phyloP scores from a whole-genome alignment of 2,329 filamentous ascomycete species.

The Claviceps fusiformis region DNA sequence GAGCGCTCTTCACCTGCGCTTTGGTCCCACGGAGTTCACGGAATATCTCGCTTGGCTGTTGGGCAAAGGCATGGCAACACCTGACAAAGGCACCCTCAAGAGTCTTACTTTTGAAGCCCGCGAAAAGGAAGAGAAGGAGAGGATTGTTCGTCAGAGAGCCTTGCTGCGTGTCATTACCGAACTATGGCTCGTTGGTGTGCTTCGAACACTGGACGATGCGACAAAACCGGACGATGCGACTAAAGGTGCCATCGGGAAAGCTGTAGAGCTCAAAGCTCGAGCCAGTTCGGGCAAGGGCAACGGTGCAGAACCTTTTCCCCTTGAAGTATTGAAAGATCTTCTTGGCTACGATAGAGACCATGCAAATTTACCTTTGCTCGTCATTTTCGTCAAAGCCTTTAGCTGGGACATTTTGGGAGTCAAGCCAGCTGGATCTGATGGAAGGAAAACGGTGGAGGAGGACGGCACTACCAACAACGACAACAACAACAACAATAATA shows the following conservation, averaged over 20 bases:
- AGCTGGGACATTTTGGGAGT: slow-evolving; percentile 89
- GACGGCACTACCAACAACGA: slow-evolving; percentile 50
- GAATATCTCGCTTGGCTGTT: slow-evolving; percentile 85
- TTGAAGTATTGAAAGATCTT: slow-evolving; percentile 96
- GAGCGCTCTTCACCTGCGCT: slow-evolving; percentile 89
- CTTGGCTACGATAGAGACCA: slow-evolving; percentile 90
- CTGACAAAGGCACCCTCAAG: slow-evolving; percentile 75
- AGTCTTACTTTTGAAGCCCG: slow-evolving; percentile 64
- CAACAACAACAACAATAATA: too few relatives aligned
- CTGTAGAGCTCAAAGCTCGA: slow-evolving; percentile 44
- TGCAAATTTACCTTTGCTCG: slow-evolving; percentile 76
- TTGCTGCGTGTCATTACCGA: slow-evolving; percentile 86
- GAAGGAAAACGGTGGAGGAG: slow-evolving; percentile 72
- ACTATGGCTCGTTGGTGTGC: slow-evolving; percentile 81
- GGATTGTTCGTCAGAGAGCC: slow-evolving; percentile 70
- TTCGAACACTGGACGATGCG: slow-evolving; percentile 65
- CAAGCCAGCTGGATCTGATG: slow-evolving; percentile 55
- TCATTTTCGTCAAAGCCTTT: slow-evolving; percentile 92
- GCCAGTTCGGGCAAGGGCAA: slow-evolving; percentile 41
- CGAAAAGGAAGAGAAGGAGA: slow-evolving; percentile 93
- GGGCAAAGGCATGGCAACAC: slow-evolving; percentile 79
- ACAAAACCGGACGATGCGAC: slow-evolving; percentile 49
- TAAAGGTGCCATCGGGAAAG: slow-evolving; percentile 49
- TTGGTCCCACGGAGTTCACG: slow-evolving; percentile 81
- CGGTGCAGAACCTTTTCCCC: slow-evolving; percentile 76